Evolutionary conservation across 75 land plant species (phyloP).

Genomic region (Sequoia sempervirens): DNA sequence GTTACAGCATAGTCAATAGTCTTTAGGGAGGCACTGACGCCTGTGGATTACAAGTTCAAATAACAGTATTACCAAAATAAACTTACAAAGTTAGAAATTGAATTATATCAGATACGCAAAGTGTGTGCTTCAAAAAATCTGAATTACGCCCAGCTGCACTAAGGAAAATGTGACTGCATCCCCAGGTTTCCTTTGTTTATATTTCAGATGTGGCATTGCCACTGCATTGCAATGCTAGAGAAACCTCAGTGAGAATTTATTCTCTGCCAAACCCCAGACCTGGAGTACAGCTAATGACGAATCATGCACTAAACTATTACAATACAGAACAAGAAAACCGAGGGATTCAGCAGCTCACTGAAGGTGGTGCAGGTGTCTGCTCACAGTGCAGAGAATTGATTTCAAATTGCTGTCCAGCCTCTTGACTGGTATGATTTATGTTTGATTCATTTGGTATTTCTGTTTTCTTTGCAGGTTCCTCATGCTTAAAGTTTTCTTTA

Average conservation of each 20-base stretch:
- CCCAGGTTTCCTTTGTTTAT: constrained; percentile 11
- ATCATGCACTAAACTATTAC: constrained; percentile 7
- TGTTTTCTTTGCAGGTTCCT: not conserved
- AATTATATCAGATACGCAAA: constrained; percentile 5
- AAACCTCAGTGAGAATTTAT: constrained; percentile 3
- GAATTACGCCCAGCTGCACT: not conserved
- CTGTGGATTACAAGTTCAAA: constrained; percentile 6
- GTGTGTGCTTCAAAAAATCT: constrained; percentile 4
- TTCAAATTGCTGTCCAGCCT: not conserved
- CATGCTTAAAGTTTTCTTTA: constrained; percentile 1
- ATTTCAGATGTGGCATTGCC: constrained; percentile 8
- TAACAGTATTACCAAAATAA: constrained; percentile 3
- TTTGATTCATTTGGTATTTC: not conserved
- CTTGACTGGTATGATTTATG: constrained; percentile 7
- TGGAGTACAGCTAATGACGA: constrained; percentile 8
- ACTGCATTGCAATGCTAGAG: constrained; percentile 6
- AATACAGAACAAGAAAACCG: constrained; percentile 8
- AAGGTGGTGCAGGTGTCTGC: constrained; percentile 12
- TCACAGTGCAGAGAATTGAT: constrained; percentile 12
- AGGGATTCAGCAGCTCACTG: constrained; percentile 16
- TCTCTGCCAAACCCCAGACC: constrained; percentile 7
- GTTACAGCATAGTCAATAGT: constrained; percentile 6
- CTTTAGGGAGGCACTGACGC: constrained; percentile 2
- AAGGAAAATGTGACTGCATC: not conserved
- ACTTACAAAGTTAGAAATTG: constrained; percentile 12